Evolutionary conservation across 2,329 filamentous ascomycete species (phyloP).

Genomic region (Magnaporthiopsis incrustans): DNA sequence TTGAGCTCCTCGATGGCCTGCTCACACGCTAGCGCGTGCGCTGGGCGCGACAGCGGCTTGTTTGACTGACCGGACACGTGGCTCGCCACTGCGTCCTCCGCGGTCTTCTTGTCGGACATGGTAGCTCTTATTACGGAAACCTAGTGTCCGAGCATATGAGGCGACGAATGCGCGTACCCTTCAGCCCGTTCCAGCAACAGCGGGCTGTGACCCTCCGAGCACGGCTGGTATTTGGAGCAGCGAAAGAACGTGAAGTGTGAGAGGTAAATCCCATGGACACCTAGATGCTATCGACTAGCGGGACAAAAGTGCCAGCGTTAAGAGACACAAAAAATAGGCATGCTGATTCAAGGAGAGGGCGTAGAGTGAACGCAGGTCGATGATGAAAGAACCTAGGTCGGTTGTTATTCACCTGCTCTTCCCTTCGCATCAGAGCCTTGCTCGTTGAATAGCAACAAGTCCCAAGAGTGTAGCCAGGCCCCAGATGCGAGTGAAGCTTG

Average conservation of each 20-base stretch:
- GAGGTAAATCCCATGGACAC: background rate
- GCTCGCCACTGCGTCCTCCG: constrained; percentile 15
- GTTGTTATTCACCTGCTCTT: background rate
- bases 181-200: background rate
- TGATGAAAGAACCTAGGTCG: background rate
- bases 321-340: background rate
- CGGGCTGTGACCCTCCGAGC: background rate
- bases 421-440: background rate
- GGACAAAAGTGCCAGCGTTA: background rate
- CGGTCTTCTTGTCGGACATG: constrained; percentile 13
- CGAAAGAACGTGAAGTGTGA: background rate
- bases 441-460: background rate
- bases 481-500: background rate
- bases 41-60: constrained; percentile 48
- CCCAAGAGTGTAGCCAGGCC: background rate
- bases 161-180: background rate
- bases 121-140: background rate
- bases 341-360: background rate
- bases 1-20: constrained; percentile 43
- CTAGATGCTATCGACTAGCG: background rate
- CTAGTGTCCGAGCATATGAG: background rate
- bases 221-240: background rate
- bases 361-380: background rate
- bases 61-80: constrained; percentile 35
- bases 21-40: constrained; percentile 51